Evolutionary conservation across 2,329 filamentous ascomycete genomes (phyloP), one percentile per base, ranked within the genome.

Genomic region (Penicillium polonicum): DNA sequence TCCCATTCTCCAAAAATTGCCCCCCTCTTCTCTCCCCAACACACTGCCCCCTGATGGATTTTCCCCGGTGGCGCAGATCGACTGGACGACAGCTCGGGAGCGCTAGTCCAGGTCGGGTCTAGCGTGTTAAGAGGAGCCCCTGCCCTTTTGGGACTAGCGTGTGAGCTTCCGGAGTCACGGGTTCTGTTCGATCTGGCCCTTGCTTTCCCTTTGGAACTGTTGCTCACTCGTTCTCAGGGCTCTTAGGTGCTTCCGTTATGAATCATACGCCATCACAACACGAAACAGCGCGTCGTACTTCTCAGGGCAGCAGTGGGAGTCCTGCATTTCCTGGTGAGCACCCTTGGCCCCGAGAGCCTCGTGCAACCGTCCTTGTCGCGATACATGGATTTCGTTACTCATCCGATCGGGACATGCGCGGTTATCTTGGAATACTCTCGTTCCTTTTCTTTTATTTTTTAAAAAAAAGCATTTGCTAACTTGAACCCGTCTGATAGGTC

Each of bases 271-370:
- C 72, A 36, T 65, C 67, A 45, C 50, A 52, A 36, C 53, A 43
- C 59, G 70, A 76, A 57, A 68, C 68, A 50, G 62, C 60, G 52
- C 73, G 70, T 61, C 68, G 73, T 59, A 69, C 67, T 55, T 75
- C 73, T 27, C 65, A 72, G 61, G 73, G 72, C 48, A 74, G 72
- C 58, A 70, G 66, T 63, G 71, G 68, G 38, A 75, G 71, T 66
- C 66, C 74, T 50, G 68, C 67, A 55, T 67, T 71, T 62, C 65
- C 74, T 66, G 72, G 75, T 77, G 64, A 75, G 74, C 71, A 44
- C 33, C 51, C 62, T 44, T 36, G 58, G 63, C 62, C 58, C 55
- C 55, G 59, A 57, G 46, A 56, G 31, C 38, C 45, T 21, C 43
- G 55, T 57, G 48, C 49, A 53, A 57, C 55, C 35, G n/a, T 23